phyloP scores from a whole-genome alignment of 176 grass and related monocot species.

The Carex parvula region DNA sequence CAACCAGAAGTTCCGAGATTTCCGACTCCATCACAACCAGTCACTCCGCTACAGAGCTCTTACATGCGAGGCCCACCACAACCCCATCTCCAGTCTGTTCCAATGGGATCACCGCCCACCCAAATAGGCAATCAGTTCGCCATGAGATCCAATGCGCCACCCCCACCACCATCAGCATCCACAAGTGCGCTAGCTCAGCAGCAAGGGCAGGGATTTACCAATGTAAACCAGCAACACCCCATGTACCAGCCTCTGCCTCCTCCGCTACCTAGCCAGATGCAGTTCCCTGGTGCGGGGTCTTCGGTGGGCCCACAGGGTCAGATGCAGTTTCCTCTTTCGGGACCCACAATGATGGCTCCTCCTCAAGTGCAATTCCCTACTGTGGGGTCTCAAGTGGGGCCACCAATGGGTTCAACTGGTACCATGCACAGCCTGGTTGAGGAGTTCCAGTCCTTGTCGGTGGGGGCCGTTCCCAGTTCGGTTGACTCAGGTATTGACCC shows the following conservation, averaged over 20 bases:
- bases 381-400: constrained; percentile 12
- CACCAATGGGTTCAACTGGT: not conserved
- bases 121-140: constrained; percentile 4
- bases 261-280: constrained; percentile 31
- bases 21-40: constrained; percentile 8
- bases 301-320: constrained; percentile 16
- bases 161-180: not conserved
- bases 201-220: constrained; percentile 12
- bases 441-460: constrained; percentile 86
- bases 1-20: constrained; percentile 19
- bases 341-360: not conserved
- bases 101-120: not conserved
- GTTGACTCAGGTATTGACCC: constrained; percentile 65
- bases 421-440: constrained; percentile 60
- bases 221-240: not conserved
- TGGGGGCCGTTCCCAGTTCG: constrained; percentile 64
- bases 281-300: constrained; percentile 44
- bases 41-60: constrained; percentile 12
- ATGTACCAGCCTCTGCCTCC: constrained; percentile 11
- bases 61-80: constrained; percentile 17
- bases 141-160: not conserved
- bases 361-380: constrained; percentile 18
- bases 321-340: constrained; percentile 3
- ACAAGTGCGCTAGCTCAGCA: constrained; percentile 9
- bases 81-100: not conserved